Evolutionary conservation across 2,329 filamentous ascomycete species (phyloP).

Genomic region (Aureobasidium leucospermi): DNA sequence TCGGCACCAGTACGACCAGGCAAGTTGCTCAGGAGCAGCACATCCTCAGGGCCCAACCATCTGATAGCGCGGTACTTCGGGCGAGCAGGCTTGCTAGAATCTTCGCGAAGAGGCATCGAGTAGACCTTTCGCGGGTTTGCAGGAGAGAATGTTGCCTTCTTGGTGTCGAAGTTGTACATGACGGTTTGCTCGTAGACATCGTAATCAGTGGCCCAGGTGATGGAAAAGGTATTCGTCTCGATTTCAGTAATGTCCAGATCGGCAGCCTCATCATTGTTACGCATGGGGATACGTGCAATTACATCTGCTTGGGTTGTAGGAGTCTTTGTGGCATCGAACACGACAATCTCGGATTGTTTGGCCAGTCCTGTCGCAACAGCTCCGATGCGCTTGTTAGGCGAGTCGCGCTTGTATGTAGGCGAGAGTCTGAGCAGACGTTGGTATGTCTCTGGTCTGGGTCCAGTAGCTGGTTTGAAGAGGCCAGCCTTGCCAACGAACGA

Average conservation of each 20-base stretch:
- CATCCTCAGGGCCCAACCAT: constrained; percentile 46
- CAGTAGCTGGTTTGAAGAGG: constrained; percentile 40
- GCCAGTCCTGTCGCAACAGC: constrained; percentile 73
- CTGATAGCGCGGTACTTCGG: constrained; percentile 48
- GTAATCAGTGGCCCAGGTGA: constrained; percentile 73
- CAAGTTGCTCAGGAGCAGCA: constrained; percentile 51
- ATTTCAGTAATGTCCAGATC: constrained; percentile 65
- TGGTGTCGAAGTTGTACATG: constrained; percentile 39
- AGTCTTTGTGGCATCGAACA: constrained; percentile 62
- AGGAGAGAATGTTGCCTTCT: constrained; percentile 30
- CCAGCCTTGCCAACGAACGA: constrained; percentile 43
- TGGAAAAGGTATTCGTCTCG: constrained; percentile 52
- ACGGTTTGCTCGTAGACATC: constrained; percentile 64
- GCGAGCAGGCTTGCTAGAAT: constrained; percentile 28
- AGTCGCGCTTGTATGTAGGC: constrained; percentile 42
- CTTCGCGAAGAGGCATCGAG: constrained; percentile 30
- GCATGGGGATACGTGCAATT: constrained; percentile 46
- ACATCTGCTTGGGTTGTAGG: constrained; percentile 46
- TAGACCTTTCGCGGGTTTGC: constrained; percentile 38
- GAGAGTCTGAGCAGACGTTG: constrained; percentile 53
- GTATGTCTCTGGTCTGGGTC: constrained; percentile 49
- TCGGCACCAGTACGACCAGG: constrained; percentile 49
- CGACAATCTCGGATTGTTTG: constrained; percentile 63
- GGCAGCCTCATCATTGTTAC: constrained; percentile 50
- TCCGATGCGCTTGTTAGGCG: constrained; percentile 57